Evolutionary conservation across 2,329 filamentous ascomycete genomes (phyloP).

Genomic region (Rhytidhysteron rufulum): DNA sequence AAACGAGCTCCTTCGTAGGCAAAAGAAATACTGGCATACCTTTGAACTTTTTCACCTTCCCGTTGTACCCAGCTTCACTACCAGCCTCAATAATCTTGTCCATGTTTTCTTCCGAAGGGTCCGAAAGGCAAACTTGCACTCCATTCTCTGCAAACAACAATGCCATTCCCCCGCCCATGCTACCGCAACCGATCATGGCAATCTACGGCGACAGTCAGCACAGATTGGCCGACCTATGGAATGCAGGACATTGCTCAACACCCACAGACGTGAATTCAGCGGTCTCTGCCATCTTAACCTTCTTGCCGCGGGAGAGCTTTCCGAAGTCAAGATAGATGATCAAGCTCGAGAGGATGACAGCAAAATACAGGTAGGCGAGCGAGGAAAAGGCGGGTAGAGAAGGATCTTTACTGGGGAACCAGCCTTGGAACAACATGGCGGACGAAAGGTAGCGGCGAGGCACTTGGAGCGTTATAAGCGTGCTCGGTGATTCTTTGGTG

Average conservation of each 20-base stretch:
- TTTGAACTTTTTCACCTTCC: conserved; percentile 37
- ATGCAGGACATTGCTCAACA: not conserved
- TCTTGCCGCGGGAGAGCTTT: conserved; percentile 3
- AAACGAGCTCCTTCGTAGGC: too few relatives aligned
- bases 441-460: too few relatives aligned
- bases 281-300: conserved; percentile 10
- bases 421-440: too few relatives aligned
- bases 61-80: conserved; percentile 36
- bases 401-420: conserved; percentile 27
- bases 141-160: conserved; percentile 57
- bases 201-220: conserved; percentile 34
- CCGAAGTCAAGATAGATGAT: conserved; percentile 19
- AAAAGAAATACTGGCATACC: conserved; percentile 11
- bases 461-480: too few relatives aligned
- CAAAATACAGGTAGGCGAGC: conserved; percentile 24
- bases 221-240: not conserved
- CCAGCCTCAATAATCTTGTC: conserved; percentile 41
- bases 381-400: conserved; percentile 26
- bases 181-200: conserved; percentile 56
- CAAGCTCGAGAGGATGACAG: conserved; percentile 20
- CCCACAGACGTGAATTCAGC: conserved; percentile 23
- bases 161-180: conserved; percentile 59
- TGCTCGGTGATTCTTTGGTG: too few relatives aligned
- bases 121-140: conserved; percentile 52
- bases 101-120: conserved; percentile 50